Evolutionary conservation across 2,329 filamentous ascomycete genomes (phyloP).

Genomic region (Chaetomium sp.): DNA sequence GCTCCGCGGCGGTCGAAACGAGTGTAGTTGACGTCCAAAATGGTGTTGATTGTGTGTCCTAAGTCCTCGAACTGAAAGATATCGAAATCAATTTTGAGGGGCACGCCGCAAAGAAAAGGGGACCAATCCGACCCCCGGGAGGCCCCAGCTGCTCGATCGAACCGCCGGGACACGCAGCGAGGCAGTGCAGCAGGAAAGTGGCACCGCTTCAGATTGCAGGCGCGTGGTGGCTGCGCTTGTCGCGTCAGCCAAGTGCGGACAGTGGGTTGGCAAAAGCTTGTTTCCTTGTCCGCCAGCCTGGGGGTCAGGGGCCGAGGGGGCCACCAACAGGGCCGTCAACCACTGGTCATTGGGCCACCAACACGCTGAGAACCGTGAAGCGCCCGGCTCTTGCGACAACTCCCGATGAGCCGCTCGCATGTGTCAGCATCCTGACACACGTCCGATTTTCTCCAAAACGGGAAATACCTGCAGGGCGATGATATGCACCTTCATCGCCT

Average conservation of each 20-base stretch:
- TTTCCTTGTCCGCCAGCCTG: neutral
- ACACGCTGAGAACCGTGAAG: too few species aligned
- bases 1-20: too few species aligned
- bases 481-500: too few species aligned
- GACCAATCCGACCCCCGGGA: too few species aligned
- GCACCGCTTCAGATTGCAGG: neutral
- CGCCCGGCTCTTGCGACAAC: too few species aligned
- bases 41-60: too few species aligned
- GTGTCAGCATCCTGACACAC: too few species aligned
- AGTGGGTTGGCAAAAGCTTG: conserved; percentile 10
- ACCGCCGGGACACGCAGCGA: neutral
- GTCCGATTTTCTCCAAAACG: too few species aligned
- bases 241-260: neutral
- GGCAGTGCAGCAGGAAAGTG: neutral
- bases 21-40: too few species aligned
- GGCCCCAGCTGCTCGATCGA: neutral
- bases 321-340: neutral
- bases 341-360: too few species aligned
- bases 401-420: too few species aligned
- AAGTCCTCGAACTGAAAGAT: neutral
- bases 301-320: neutral
- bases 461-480: too few species aligned
- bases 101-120: neutral
- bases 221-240: neutral
- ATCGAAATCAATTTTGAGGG: neutral